Evolutionary conservation across 495 filamentous ascomycete genomes (phyloP).

Genomic region (Penicillium chermesinum): DNA sequence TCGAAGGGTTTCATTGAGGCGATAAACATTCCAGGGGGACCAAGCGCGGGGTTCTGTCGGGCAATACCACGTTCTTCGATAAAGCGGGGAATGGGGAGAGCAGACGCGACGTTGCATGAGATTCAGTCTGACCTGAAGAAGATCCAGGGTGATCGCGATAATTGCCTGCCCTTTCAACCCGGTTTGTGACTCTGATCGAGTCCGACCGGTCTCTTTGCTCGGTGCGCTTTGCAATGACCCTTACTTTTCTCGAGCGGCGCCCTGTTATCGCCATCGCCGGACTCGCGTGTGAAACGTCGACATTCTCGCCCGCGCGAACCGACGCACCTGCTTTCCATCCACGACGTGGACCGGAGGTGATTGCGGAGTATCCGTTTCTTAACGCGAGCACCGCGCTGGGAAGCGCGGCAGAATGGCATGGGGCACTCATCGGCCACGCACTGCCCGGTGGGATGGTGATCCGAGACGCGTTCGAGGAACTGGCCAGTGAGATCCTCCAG

Average conservation of each 20-base stretch:
- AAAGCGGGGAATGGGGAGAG: constrained; percentile 7
- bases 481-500: constrained; percentile 43
- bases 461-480: constrained; percentile 41
- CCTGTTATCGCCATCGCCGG: constrained; percentile 52
- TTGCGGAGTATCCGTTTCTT: constrained; percentile 45
- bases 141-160: too few relatives aligned
- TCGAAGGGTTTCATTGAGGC: constrained; percentile 3
- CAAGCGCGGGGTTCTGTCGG: not conserved
- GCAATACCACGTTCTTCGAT: too few relatives aligned
- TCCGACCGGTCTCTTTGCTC: too few relatives aligned
- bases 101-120: constrained; percentile 12
- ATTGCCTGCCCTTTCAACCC: too few relatives aligned
- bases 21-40: not conserved
- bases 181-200: too few relatives aligned
- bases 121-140: too few relatives aligned
- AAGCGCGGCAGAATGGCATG: constrained; percentile 43
- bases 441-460: constrained; percentile 50
- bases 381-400: constrained; percentile 37
- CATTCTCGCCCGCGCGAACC: constrained; percentile 50
- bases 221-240: too few relatives aligned
- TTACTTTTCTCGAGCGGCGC: constrained; percentile 7
- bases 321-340: constrained; percentile 49
- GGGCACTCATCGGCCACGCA: constrained; percentile 50
- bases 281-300: constrained; percentile 53
- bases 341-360: constrained; percentile 39